Percentiles rank a stretch among this genome's conserved stretches.
phyloP scores from a whole-genome alignment of 1,139 yeast genomes.

The Pichia terricola region DNA sequence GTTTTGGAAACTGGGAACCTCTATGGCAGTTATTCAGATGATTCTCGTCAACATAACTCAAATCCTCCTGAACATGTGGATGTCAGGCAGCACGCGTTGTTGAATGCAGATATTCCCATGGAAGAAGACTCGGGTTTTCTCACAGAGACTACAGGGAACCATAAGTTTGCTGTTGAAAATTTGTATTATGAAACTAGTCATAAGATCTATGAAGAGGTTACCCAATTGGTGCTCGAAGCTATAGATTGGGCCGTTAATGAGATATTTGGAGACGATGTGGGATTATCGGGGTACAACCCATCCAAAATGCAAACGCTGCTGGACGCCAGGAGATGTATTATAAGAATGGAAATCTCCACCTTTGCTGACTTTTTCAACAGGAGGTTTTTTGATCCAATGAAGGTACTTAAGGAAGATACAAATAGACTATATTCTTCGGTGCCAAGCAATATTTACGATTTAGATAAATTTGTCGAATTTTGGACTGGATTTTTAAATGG shows the following conservation, averaged over 20 bases:
- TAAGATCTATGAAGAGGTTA: slow-evolving; percentile 33
- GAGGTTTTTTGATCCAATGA: slow-evolving; percentile 25
- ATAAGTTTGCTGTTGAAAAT: neutral
- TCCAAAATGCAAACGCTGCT: slow-evolving; percentile 27
- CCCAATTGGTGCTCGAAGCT: slow-evolving; percentile 34
- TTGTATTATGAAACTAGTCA: slow-evolving; percentile 5
- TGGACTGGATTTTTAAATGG: slow-evolving; percentile 34
- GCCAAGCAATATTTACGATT: slow-evolving; percentile 27
- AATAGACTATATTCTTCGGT: slow-evolving; percentile 15
- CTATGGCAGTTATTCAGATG: too few relatives aligned
- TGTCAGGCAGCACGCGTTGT: neutral
- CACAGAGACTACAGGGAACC: neutral
- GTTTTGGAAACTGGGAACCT: slow-evolving; percentile 29
- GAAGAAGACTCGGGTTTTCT: neutral
- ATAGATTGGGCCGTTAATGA: slow-evolving; percentile 44
- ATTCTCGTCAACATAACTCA: neutral
- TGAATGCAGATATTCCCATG: neutral
- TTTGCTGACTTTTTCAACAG: slow-evolving; percentile 39
- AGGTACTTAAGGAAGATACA: slow-evolving; percentile 21
- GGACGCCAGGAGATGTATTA: slow-evolving; percentile 36
- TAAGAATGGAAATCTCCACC: slow-evolving; percentile 48
- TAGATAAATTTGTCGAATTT: slow-evolving; percentile 35
- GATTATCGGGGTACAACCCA: slow-evolving; percentile 38
- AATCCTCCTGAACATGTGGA: neutral
- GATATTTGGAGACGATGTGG: slow-evolving; percentile 51